These are phyloP conservation scores for Eucalyptus marginata DNA, from an alignment of 345 rosid genomes.

Conservation along the genomic window DNA sequence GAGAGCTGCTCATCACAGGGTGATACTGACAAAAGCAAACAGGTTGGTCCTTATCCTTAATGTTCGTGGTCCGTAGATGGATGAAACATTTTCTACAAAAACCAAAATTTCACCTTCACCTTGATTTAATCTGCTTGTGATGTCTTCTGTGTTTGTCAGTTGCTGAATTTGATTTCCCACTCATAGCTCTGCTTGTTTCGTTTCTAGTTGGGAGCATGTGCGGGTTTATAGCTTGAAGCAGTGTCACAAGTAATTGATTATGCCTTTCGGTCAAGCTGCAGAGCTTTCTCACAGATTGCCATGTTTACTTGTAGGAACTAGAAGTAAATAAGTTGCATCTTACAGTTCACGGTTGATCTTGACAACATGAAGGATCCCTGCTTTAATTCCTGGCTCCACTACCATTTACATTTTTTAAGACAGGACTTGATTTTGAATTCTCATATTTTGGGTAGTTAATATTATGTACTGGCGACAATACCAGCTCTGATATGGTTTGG, in stretches of 20 bases:
- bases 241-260: not conserved
- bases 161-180: not conserved
- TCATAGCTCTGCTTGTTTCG: not conserved
- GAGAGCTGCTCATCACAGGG: constrained; percentile 21
- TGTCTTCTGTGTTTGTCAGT: not conserved
- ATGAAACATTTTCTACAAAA: not conserved
- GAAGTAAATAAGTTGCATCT: not conserved
- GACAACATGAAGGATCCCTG: not conserved
- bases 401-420: not conserved
- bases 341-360: not conserved
- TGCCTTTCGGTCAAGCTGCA: not conserved
- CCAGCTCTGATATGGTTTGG: not conserved
- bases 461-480: not conserved
- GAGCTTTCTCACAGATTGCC: not conserved
- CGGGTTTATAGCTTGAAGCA: not conserved
- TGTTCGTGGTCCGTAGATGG: not conserved
- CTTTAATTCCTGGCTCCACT: not conserved
- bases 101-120: not conserved
- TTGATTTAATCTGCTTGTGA: not conserved
- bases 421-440: not conserved
- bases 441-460: not conserved
- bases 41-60: constrained; percentile 28
- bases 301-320: not conserved
- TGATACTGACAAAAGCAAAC: constrained; percentile 53
- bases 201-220: not conserved